These are phyloP conservation scores for Talaromyces stipitatus DNA, from an alignment of 495 filamentous ascomycete genomes.

Conservation along the genomic window DNA sequence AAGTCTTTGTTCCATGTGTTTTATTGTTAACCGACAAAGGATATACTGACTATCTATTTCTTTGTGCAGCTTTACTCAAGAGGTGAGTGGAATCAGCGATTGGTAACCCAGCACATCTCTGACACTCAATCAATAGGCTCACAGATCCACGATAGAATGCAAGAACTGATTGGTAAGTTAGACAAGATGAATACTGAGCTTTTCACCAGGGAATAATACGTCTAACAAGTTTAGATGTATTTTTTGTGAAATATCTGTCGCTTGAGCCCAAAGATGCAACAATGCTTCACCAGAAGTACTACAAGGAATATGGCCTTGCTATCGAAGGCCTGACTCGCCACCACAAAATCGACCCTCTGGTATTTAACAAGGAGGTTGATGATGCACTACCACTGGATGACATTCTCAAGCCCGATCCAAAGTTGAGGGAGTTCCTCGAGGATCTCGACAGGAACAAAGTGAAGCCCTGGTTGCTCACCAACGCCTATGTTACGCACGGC, in stretches of 20 bases:
- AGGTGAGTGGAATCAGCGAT: slow-evolving; percentile 20
- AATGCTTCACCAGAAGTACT: slow-evolving; percentile 82
- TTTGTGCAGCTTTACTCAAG: slow-evolving; percentile 44
- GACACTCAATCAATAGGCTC: slow-evolving; percentile 34
- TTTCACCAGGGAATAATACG: not conserved
- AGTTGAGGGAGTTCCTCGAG: slow-evolving; percentile 66
- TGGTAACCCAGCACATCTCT: slow-evolving; percentile 4
- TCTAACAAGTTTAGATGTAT: slow-evolving; percentile 45
- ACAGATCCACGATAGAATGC: slow-evolving; percentile 70
- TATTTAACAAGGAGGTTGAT: slow-evolving; percentile 91
- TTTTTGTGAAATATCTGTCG: slow-evolving; percentile 72
- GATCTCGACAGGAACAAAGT: slow-evolving; percentile 76
- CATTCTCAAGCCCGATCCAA: slow-evolving; percentile 68
- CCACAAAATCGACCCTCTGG: slow-evolving; percentile 91
- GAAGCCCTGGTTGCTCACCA: slow-evolving; percentile 89
- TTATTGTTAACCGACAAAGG: not conserved
- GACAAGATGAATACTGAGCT: too few species aligned
- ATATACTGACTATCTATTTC: slow-evolving; percentile 10
- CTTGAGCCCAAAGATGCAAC: slow-evolving; percentile 67
- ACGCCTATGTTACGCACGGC: slow-evolving; percentile 87
- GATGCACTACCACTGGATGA: slow-evolving; percentile 86
- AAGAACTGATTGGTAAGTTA: slow-evolving; percentile 50
- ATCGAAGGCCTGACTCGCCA: slow-evolving; percentile 89
- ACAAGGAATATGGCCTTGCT: slow-evolving; percentile 91
- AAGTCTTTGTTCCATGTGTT: slow-evolving; percentile 21